A percentile compares a stretch with the other conserved stretches of the same genome.
Evolutionary conservation across 129 eudicot species (phyloP).

Genomic region (Escallonia herrerae): DNA sequence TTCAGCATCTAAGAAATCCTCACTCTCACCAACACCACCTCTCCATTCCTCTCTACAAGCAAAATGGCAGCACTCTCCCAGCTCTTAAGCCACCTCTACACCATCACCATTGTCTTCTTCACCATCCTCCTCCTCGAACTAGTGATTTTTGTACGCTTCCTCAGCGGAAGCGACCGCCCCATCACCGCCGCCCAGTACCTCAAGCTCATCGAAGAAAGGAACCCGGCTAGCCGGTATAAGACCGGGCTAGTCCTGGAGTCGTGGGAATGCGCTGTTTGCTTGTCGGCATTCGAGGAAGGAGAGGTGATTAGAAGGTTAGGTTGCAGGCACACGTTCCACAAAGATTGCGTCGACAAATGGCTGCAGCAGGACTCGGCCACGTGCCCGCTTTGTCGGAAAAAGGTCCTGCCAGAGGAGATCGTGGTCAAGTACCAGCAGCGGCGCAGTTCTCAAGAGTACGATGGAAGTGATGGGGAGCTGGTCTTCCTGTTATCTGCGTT

Average conservation of each 20-base stretch:
- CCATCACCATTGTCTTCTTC: conserved; percentile 18
- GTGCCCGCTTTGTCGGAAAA: conserved; percentile 39
- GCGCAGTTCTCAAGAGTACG: conserved; percentile 12
- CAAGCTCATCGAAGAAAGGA: conserved; percentile 26
- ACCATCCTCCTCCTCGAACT: conserved; percentile 24
- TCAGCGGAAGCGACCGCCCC: conserved; percentile 9
- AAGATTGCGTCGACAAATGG: conserved; percentile 42
- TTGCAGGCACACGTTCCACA: conserved; percentile 37
- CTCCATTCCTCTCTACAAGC: not conserved
- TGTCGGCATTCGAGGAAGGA: conserved; percentile 29
- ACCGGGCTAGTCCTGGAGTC: not conserved
- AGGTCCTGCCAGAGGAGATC: conserved; percentile 35
- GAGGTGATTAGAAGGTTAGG: conserved; percentile 26
- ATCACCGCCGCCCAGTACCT: conserved; percentile 30
- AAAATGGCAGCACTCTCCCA: conserved; percentile 28
- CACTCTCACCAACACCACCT: not conserved
- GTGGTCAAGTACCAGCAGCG: conserved; percentile 21
- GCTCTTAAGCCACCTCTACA: conserved; percentile 25
- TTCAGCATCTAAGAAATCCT: too few relatives aligned
- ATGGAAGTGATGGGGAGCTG: conserved; percentile 33
- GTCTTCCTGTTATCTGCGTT: conserved; percentile 30
- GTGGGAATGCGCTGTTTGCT: conserved; percentile 29
- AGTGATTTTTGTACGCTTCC: conserved; percentile 8
- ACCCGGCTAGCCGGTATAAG: conserved; percentile 19
- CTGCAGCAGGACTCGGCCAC: conserved; percentile 33